Evolutionary conservation across 78 protist genomes (phyloP).

Genomic region (Salpingoeca rosetta): DNA sequence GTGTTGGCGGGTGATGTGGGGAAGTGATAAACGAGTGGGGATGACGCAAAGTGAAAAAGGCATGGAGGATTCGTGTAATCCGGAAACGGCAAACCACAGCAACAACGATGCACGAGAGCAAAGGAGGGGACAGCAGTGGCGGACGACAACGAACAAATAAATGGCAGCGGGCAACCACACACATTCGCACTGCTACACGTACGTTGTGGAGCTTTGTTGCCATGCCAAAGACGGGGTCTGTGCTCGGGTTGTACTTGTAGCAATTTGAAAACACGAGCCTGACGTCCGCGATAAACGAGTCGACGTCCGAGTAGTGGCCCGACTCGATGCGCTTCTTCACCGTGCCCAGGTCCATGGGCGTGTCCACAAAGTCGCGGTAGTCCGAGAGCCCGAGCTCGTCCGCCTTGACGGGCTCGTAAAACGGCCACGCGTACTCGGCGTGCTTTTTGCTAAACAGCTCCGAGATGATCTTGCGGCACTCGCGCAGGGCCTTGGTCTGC

Average conservation of each 20-base stretch:
- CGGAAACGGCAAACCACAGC: too few species aligned
- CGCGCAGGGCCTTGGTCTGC: not conserved
- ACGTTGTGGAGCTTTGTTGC: too few species aligned
- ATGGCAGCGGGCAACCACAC: too few species aligned
- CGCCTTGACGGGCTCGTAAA: slow-evolving; percentile 23
- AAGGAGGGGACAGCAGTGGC: too few species aligned
- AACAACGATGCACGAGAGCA: too few species aligned
- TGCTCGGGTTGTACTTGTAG: slow-evolving; percentile 10
- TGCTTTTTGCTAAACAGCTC: not conserved
- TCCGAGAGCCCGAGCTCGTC: slow-evolving; percentile 23
- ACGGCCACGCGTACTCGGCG: not conserved
- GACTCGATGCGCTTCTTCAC: slow-evolving; percentile 7
- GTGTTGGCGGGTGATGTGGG: too few species aligned
- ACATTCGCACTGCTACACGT: too few species aligned
- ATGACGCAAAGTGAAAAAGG: too few species aligned
- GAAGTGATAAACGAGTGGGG: too few species aligned
- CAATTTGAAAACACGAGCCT: slow-evolving; percentile 19
- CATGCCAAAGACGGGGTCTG: too few species aligned
- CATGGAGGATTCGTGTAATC: too few species aligned
- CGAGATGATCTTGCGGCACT: not conserved
- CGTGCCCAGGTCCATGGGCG: slow-evolving; percentile 60
- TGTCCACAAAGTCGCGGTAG: slow-evolving; percentile 16
- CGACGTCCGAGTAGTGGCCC: not conserved
- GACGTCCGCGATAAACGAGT: slow-evolving; percentile 1
- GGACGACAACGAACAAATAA: too few species aligned